Base-by-base conservation (phyloP, 2,329 filamentous ascomycete genomes). In the Aspergillus tamarii region DNA sequence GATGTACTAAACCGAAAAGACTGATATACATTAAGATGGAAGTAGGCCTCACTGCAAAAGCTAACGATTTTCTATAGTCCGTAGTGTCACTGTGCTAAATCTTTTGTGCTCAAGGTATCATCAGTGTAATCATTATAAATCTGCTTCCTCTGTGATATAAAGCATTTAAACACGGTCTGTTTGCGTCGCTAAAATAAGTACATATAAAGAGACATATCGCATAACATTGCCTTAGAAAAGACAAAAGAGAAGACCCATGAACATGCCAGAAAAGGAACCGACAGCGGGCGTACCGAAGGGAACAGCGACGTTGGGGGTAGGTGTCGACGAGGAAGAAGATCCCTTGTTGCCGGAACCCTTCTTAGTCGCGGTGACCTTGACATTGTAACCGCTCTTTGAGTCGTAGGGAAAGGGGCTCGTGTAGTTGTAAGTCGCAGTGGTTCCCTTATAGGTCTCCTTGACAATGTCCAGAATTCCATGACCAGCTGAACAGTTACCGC, bases 401-500 rank as follows among this genome's bases (percentile, higher is more conserved):
- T 77, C 71, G 54, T 70, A 75, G 2, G 75, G 75, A 57, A 76
- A 71, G 19, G 76, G 76, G 59, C 71, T 76, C 19, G 69, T 73
- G 65, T 78, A 78, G 67, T 78, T 72, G 65, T 75, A 76, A 12
- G 73, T 76, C 10, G 76, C 65, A 59, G 72, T 45, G 34, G 64
- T 67, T 36, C 69, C 67, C 30, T 66, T 62, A 46, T 72, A 78
- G 30, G 73, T 77, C 55, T 72, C 60, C 71, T 76, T 76, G 28
- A 78, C 76, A 7, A 72, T 64, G 46, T 75, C 67, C 16, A 75
- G 66, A 28, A 78, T 76, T 46, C 76, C 76, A 62, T 77, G 67
- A 3, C 76, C 76, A 52, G 76, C 75, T 45, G 74, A 74, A 66
- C 76, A 78, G 30, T 67, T 57, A 43, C 67, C 74, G 21, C 67